Evolutionary conservation across 129 eudicot species (phyloP), one percentile per base, ranked within the genome.

Genomic region (Artemisia annua): DNA sequence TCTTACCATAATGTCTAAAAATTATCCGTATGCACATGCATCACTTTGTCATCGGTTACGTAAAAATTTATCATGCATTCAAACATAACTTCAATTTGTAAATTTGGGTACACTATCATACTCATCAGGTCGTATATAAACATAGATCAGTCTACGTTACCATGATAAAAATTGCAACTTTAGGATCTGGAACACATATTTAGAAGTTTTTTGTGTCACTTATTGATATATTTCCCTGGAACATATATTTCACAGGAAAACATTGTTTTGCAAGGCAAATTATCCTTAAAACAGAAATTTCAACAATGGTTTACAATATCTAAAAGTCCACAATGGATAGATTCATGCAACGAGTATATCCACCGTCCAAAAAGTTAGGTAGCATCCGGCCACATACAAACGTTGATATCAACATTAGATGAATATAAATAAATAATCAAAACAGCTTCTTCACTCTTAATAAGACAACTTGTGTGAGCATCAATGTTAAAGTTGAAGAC

Each of bases 331-430:
- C 52, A 11, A 51, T 30, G 19, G 20, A 75, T 53, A 39, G 35
- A 35, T 18, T 55, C 48, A 75, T 67, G 7, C 16, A 39, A 54
- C n/a, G 22, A 55, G 61, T 22, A 43, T 67, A 48, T 7, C 12
- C 57, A 58, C 20, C 10, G 30, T 53, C 48, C 6, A 15, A 46
- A 9, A 50, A 77, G 56, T 48, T 58, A 24, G 61, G 43, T 57
- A 57, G 48, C 67, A 66, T 56, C 16, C 1, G 35, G 60, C 66
- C 59, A 66, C 32, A 75, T 44, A 56, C 59, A 13, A 75, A 75
- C 74, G 11, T 28, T 48, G 53, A 68, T 65, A 35, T 53, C 64
- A 65, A 64, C 66, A 20, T 18, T 51, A 73, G 39, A 12, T 58
- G 52, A 62, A 26, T 75, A 35, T 55, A 56, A 7, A 19, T 49